phyloP scores from a whole-genome alignment of 306 rosid species.

The Spatholobus suberectus region DNA sequence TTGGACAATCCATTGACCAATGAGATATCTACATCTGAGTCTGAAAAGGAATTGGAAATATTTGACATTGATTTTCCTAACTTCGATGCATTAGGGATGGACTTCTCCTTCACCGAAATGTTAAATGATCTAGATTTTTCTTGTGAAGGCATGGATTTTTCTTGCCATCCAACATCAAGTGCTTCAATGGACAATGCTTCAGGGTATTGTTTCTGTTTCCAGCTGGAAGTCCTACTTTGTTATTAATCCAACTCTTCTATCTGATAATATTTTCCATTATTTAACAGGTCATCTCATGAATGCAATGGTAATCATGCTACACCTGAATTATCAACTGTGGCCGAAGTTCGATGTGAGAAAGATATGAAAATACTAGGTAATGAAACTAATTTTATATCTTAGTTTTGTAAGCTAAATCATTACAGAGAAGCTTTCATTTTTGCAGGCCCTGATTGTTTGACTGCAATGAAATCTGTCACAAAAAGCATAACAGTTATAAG shows the following conservation, averaged over 20 bases:
- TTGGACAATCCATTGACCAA: slow-evolving; percentile 42
- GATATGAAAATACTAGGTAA: slow-evolving; percentile 58
- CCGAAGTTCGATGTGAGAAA: slow-evolving; percentile 69
- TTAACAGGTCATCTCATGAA: slow-evolving; percentile 57
- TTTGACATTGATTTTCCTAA: slow-evolving; percentile 75
- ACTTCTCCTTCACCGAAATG: slow-evolving; percentile 79
- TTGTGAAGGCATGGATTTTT: slow-evolving; percentile 59
- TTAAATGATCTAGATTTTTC: slow-evolving; percentile 69
- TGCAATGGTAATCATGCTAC: slow-evolving; percentile 47
- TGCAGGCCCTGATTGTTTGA: slow-evolving; percentile 70
- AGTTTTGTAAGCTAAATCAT: not conserved
- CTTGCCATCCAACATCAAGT: slow-evolving; percentile 57
- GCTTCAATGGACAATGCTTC: slow-evolving; percentile 54
- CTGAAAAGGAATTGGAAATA: slow-evolving; percentile 67
- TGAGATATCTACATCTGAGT: slow-evolving; percentile 64
- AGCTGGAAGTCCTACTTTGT: slow-evolving; percentile 1
- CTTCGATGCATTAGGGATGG: slow-evolving; percentile 70
- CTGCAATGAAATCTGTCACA: slow-evolving; percentile 73
- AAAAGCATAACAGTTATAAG: slow-evolving; percentile 76
- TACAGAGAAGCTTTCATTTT: slow-evolving; percentile 29
- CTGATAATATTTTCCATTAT: slow-evolving; percentile 23
- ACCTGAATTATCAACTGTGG: slow-evolving; percentile 65
- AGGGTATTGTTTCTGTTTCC: slow-evolving; percentile 62
- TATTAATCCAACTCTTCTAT: slow-evolving; percentile 10
- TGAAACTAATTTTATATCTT: not conserved